Evolutionary conservation across 495 filamentous ascomycete genomes (phyloP).

Genomic region (Penicillium ucsense): DNA sequence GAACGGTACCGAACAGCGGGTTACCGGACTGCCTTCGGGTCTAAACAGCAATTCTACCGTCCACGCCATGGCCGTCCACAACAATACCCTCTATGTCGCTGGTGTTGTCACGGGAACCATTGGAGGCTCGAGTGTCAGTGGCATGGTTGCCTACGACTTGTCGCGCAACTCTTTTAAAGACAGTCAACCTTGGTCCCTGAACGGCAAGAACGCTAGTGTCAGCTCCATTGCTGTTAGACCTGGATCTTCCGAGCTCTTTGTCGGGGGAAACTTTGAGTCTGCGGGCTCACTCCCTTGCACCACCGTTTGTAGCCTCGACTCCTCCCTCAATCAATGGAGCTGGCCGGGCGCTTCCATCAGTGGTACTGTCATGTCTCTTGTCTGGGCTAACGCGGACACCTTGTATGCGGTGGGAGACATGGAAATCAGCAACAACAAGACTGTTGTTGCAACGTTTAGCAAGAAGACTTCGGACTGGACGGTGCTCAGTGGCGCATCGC

Average conservation of each 20-base stretch:
- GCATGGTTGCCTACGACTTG: slow-evolving; percentile 75
- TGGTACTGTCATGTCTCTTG: slow-evolving; percentile 59
- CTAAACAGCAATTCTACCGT: slow-evolving; percentile 66
- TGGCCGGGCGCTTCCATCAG: slow-evolving; percentile 58
- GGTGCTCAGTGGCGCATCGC: slow-evolving; percentile 49
- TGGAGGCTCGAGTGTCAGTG: slow-evolving; percentile 51
- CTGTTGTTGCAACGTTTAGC: slow-evolving; percentile 68
- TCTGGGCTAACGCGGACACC: slow-evolving; percentile 60
- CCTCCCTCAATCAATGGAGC: slow-evolving; percentile 60
- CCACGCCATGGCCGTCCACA: slow-evolving; percentile 55
- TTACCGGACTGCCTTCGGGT: slow-evolving; percentile 60
- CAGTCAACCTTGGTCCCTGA: slow-evolving; percentile 61
- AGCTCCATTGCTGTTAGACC: slow-evolving; percentile 63
- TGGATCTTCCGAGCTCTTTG: slow-evolving; percentile 62
- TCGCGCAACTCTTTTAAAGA: slow-evolving; percentile 44
- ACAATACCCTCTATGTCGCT: slow-evolving; percentile 69
- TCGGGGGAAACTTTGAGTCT: slow-evolving; percentile 70
- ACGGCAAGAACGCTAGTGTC: slow-evolving; percentile 58
- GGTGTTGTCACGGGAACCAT: slow-evolving; percentile 66
- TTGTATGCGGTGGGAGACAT: slow-evolving; percentile 73
- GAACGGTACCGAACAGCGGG: slow-evolving; percentile 47
- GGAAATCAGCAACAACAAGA: slow-evolving; percentile 49
- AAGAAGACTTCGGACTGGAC: slow-evolving; percentile 52
- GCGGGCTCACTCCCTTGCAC: slow-evolving; percentile 80
- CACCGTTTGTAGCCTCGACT: slow-evolving; percentile 69